Evolutionary conservation across 306 rosid genomes (phyloP), one percentile per base, ranked within the genome.

Genomic region (Echinosophora koreensis): DNA sequence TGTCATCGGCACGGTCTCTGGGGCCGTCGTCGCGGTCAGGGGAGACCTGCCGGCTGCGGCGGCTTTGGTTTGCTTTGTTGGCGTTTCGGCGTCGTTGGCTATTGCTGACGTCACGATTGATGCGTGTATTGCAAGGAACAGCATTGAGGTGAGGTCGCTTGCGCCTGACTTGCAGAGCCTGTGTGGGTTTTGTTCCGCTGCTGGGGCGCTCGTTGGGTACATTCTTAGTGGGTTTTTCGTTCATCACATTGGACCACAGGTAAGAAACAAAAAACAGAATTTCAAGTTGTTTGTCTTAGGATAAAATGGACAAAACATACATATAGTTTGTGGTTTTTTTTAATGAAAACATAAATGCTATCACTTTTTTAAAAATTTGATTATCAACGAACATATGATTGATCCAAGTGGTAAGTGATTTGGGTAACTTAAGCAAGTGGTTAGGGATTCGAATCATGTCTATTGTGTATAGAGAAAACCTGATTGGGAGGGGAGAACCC

Each of bases 51-150:
- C 79, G 10, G 85, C 56, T 2, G 77, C 3, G 1, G 77, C 49
- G 1, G 97, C 96, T 0, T 14, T 92, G 63, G 2, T 62, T 0
- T 87, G 87, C 56, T 85, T 92, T n/a, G 14, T 92, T 1, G 91
- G 92, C 0, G 75, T 90, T 0, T 80, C 88, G 5, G 90, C 88
- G 0, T 84, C 90, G 18, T 32, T 88, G 69, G 91, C 97, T 1
- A 88, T 92, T 1, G 84, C 93, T 1, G 95, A 87, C 2, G 97
- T 92, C n/a, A 86, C 92, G 2, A 88, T 92, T 9, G 97, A 92
- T 4, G 96, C 97, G 2, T 90, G 96, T 44, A 88, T 92, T 32
- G 97, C 94, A 5, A 79, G 89, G 82, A 87, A 74, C 15, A 90
- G 97, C 57, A 92, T 92, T 49, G 87, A 87, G 82, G 65, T 81